Conservation (phyloP, 2,329 filamentous ascomycete genomes). For the Anthostomella pinea region DNA sequence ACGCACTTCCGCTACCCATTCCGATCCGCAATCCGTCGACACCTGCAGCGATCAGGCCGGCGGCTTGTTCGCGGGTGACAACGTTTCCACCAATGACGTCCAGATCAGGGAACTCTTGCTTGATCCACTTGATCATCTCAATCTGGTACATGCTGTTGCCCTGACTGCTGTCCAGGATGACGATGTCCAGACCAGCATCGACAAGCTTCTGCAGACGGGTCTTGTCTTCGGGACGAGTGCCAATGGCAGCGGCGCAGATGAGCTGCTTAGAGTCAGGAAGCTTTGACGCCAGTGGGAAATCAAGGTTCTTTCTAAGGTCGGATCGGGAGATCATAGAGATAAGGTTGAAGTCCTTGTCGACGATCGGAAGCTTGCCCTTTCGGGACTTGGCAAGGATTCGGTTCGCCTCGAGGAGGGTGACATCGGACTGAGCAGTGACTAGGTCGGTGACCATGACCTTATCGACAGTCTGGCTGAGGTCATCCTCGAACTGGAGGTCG, state of each 20-base stretch:
- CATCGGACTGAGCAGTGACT: slow-evolving; percentile 79
- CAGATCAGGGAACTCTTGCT: slow-evolving; percentile 77
- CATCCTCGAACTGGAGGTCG: slow-evolving; percentile 93
- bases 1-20: slow-evolving; percentile 97
- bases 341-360: slow-evolving; percentile 79
- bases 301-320: slow-evolving; percentile 96
- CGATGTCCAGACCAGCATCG: slow-evolving; percentile 92
- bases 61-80: slow-evolving; percentile 95
- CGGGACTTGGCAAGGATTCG: slow-evolving; percentile 89
- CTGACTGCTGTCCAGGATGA: slow-evolving; percentile 93
- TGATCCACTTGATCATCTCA: slow-evolving; percentile 96
- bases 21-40: slow-evolving; percentile 96
- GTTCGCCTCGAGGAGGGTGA: slow-evolving; percentile 86
- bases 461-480: slow-evolving; percentile 69
- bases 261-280: slow-evolving; percentile 96
- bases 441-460: slow-evolving; percentile 95
- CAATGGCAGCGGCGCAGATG: slow-evolving; percentile 91
- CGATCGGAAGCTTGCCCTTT: slow-evolving; percentile 96
- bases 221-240: slow-evolving; percentile 93
- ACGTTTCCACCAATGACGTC: slow-evolving; percentile 99
- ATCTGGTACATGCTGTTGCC: slow-evolving; percentile 99
- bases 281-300: slow-evolving; percentile 96
- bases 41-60: slow-evolving; percentile 85
- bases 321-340: slow-evolving; percentile 91
- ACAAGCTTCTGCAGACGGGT: slow-evolving; percentile 79